These are phyloP conservation scores for Zygosaccharomyces bisporus DNA, from an alignment of 805 yeast species.

Conservation along the genomic window DNA sequence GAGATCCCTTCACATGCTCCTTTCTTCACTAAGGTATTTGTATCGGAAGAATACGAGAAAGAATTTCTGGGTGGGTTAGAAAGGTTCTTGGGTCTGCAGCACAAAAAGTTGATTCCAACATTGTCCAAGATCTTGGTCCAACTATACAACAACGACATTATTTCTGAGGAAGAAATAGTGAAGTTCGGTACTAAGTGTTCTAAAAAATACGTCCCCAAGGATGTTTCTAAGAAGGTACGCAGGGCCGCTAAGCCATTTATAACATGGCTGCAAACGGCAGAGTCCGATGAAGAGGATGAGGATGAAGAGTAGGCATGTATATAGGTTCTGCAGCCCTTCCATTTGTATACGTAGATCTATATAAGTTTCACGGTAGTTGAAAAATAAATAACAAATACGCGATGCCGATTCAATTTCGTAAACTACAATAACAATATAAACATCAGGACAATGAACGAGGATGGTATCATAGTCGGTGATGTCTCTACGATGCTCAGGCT, in stretches of 20 bases:
- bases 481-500: slow-evolving; percentile 10
- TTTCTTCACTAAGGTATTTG: slow-evolving; percentile 66
- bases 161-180: slow-evolving; percentile 75
- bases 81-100: slow-evolving; percentile 80
- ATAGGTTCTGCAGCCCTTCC: neutral
- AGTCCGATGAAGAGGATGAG: slow-evolving; percentile 65
- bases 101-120: slow-evolving; percentile 62
- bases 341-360: slow-evolving; percentile 7
- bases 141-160: slow-evolving; percentile 77
- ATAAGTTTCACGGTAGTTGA: slow-evolving; percentile 4
- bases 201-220: slow-evolving; percentile 91
- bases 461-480: slow-evolving; percentile 4
- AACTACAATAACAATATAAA: neutral
- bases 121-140: slow-evolving; percentile 80
- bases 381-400: neutral
- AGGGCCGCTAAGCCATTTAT: slow-evolving; percentile 95
- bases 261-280: slow-evolving; percentile 94
- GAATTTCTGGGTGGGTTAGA: slow-evolving; percentile 95
- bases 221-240: slow-evolving; percentile 86
- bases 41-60: slow-evolving; percentile 68
- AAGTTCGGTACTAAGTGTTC: slow-evolving; percentile 88
- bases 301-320: slow-evolving; percentile 22
- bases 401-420: neutral
- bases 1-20: slow-evolving; percentile 79
- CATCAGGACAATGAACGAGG: neutral